Conservation (phyloP, 1,284 basidiomycete genomes). For the Sphagnurus paluster region DNA sequence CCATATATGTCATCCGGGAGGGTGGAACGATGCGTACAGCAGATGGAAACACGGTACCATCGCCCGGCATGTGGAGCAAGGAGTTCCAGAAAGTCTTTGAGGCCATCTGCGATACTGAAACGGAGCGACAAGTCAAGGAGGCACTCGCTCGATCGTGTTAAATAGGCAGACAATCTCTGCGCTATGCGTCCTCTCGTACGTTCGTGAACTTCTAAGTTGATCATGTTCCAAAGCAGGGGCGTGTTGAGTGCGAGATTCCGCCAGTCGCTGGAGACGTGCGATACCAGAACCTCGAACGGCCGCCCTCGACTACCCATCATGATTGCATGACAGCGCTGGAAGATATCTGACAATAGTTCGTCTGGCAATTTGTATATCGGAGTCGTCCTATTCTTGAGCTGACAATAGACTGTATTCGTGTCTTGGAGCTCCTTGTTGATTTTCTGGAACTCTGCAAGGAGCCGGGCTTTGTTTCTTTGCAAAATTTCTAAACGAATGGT, state of each 20-base stretch:
- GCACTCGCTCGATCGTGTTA: conserved; percentile 32
- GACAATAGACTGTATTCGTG: conserved; percentile 29
- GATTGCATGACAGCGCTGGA: conserved; percentile 31
- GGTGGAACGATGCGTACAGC: conserved; percentile 22
- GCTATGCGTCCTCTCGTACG: conserved; percentile 8
- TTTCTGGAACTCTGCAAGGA: conserved; percentile 30
- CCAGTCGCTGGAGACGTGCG: conserved; percentile 42
- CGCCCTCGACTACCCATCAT: conserved; percentile 13
- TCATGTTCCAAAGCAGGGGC: conserved; percentile 40
- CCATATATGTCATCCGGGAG: conserved; percentile 27
- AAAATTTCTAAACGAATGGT: conserved; percentile 18
- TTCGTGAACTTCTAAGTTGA: conserved; percentile 28
- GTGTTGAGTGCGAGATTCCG: conserved; percentile 33
- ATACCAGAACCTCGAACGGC: conserved; percentile 35
- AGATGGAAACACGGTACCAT: conserved; percentile 38
- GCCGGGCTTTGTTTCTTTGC: conserved; percentile 20
- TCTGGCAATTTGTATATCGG: conserved; percentile 36
- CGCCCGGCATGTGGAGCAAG: conserved; percentile 32
- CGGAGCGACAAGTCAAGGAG: conserved; percentile 35
- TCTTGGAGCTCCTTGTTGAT: conserved; percentile 30
- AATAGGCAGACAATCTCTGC: conserved; percentile 25
- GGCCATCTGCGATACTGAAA: conserved; percentile 22
- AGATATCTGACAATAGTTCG: conserved; percentile 39
- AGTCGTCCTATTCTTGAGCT: conserved; percentile 33
- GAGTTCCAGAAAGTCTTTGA: conserved; percentile 23